A percentile compares a stretch with the other conserved stretches of the same genome.
Conservation (phyloP, 345 rosid genomes). For the Eucalyptus urophylla region DNA sequence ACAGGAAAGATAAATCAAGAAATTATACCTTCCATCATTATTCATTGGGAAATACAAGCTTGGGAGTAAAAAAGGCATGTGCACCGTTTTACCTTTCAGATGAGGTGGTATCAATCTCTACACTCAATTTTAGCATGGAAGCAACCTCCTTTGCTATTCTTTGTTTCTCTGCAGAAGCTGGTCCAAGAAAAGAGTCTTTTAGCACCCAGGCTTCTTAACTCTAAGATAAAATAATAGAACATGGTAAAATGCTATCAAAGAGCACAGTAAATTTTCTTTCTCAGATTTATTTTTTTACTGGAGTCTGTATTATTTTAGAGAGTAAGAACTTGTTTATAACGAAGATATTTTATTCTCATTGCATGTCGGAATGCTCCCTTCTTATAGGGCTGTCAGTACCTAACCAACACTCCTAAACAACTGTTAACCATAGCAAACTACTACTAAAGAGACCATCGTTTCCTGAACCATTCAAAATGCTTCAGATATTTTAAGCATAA, state of each 20-base stretch:
- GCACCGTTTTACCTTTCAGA: constrained; percentile 46
- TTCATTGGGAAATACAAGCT: not conserved
- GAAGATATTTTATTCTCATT: not conserved
- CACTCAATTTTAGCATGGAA: constrained; percentile 67
- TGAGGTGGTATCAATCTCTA: constrained; percentile 66
- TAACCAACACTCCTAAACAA: not conserved
- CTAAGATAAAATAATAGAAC: not conserved
- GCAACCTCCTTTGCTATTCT: constrained; percentile 92
- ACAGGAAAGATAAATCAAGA: not conserved
- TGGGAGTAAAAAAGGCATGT: not conserved
- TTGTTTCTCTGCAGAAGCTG: constrained; percentile 85
- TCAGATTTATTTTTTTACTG: not conserved
- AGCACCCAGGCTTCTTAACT: not conserved
- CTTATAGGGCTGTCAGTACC: not conserved
- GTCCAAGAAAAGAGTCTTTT: constrained; percentile 5
- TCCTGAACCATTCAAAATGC: not conserved
- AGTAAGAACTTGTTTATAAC: not conserved
- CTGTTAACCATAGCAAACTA: not conserved
- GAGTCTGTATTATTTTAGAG: not conserved
- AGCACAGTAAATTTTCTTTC: not conserved
- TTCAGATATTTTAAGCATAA: not conserved
- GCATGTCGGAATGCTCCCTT: not conserved
- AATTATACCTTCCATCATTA: not conserved
- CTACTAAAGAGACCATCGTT: not conserved
- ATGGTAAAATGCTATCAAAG: not conserved